Evolutionary conservation across 129 eudicot species (phyloP), one percentile per base, ranked within the genome.

Genomic region (Saposhnikovia divaricata): DNA sequence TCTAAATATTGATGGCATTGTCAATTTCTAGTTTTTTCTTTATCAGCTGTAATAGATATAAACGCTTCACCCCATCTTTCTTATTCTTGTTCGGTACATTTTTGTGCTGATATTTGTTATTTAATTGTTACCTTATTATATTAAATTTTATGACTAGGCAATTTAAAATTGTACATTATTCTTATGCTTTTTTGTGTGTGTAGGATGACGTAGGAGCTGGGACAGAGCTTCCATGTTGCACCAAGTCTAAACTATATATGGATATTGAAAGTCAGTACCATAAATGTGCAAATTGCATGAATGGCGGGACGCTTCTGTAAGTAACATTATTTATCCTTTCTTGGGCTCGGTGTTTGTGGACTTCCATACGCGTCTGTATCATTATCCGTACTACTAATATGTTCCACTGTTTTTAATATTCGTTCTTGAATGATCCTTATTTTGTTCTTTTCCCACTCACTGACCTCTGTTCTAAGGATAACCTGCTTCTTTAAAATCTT

Each of bases 301-400:
- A 14, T 47, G 82, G 80, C 27, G 87, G 80, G 76, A 63, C 78
- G 45, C 82, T 84, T 21, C 51, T 84, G 87, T 84, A 55, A 84
- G 87, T 84, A 12, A 46, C 72, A 63, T 28, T n/a, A 37, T 34
- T n/a, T 39, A n/a, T 77, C 31, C 55, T 80, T 51, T 80, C 12
- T 43, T 72, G 57, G 7, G 75, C 25, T 72, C 13, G 9, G 34
- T 72, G 48, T 15, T 72, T 72, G 43, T 72, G 53, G 34, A 72
- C 77, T 72, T 72, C 75, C 27, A 39, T 78, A 51, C 3, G 4
- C 42, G 15, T 23, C 8, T 4, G 81, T 15, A 11, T 42, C 15
- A n/a, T 39, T 19, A 61, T 45, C 18, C 14, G 1, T 65, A 18
- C n/a, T 18, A 19, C 69, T 65, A 78, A 78, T 23, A 78, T n/a